Percentiles rank a stretch among this genome's conserved stretches.
These are phyloP conservation scores for Claviceps citrina DNA, from an alignment of 2,329 filamentous ascomycete species.

Conservation along the genomic window DNA sequence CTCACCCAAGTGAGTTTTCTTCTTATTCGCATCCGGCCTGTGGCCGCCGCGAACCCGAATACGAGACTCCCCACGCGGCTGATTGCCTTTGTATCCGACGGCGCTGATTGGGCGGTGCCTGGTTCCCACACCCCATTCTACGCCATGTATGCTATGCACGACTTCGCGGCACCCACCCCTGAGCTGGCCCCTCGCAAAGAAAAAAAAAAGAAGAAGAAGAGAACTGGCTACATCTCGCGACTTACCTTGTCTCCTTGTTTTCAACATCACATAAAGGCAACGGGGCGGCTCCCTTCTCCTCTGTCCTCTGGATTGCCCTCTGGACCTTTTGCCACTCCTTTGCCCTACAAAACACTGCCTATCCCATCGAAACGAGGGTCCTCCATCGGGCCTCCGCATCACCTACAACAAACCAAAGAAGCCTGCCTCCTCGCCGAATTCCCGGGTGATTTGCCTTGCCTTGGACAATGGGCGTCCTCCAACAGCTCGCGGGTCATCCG, in stretches of 20 bases:
- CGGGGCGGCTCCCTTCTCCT: not conserved
- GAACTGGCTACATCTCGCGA: too few species aligned
- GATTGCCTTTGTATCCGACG: not conserved
- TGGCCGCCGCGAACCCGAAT: conserved; percentile 5
- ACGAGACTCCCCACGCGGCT: not conserved
- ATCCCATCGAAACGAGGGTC: too few species aligned
- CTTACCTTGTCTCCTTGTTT: not conserved
- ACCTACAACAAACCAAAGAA: too few species aligned
- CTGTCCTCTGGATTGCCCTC: not conserved
- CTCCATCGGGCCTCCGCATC: too few species aligned
- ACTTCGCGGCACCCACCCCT: too few species aligned
- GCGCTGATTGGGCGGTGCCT: conserved; percentile 3
- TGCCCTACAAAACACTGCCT: too few species aligned
- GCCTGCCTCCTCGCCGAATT: too few species aligned
- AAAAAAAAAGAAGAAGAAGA: not conserved
- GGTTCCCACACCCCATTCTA: too few species aligned
- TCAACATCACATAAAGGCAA: not conserved
- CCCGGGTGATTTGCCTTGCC: not conserved
- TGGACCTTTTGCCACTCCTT: too few species aligned
- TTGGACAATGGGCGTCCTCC: conserved; percentile 38
- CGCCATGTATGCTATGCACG: too few species aligned
- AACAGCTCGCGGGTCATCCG: conserved; percentile 33
- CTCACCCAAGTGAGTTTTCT: too few species aligned
- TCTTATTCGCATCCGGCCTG: too few species aligned
- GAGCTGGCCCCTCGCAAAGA: not conserved